phyloP scores from a whole-genome alignment of 257 asterid species.

The Knoxia roxburghii region DNA sequence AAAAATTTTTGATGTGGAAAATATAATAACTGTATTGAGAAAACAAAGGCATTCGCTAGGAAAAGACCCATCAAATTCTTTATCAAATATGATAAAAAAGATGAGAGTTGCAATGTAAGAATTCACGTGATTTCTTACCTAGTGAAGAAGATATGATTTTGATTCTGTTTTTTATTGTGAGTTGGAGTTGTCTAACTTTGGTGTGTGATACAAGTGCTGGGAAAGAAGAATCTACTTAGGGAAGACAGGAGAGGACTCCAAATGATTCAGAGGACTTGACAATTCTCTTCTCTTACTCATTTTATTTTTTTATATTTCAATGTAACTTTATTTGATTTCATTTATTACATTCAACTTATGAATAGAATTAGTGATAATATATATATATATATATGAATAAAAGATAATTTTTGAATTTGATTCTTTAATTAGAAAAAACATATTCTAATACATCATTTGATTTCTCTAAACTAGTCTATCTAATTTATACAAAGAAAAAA shows the following conservation, averaged over 20 bases:
- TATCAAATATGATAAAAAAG: slow-evolving; percentile 25
- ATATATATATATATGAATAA: too few species aligned
- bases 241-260: slow-evolving; percentile 36
- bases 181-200: slow-evolving; percentile 56
- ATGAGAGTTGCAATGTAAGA: slow-evolving; percentile 23
- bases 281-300: too few species aligned
- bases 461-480: too few species aligned
- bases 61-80: slow-evolving; percentile 31
- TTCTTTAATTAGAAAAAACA: too few species aligned
- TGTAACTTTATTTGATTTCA: too few species aligned
- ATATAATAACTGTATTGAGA: slow-evolving; percentile 70
- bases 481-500: too few species aligned
- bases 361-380: too few species aligned
- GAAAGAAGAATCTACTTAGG: slow-evolving; percentile 35
- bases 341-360: too few species aligned
- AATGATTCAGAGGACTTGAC: slow-evolving; percentile 83
- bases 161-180: slow-evolving; percentile 35
- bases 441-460: too few species aligned
- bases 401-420: too few species aligned
- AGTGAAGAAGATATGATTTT: slow-evolving; percentile 38
- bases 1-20: slow-evolving; percentile 89
- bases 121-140: slow-evolving; percentile 31
- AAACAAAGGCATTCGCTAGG: slow-evolving; percentile 57
- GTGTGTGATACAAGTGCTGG: slow-evolving; percentile 31
- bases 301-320: too few species aligned